Base-by-base conservation (phyloP, 257 asterid species). In the Cordia subcordata region DNA sequence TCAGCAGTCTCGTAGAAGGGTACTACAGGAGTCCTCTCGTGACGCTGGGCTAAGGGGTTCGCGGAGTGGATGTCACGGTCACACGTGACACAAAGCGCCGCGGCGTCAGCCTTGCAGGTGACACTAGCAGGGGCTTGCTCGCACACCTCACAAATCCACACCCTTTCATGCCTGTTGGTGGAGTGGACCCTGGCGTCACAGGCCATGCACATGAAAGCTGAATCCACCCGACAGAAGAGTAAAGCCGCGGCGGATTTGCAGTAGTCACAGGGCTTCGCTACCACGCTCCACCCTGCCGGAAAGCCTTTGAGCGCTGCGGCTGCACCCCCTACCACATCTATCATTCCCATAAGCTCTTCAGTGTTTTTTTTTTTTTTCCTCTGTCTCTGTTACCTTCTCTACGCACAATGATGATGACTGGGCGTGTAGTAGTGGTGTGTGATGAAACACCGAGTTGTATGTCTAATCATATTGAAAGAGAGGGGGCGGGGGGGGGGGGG, bases 61-160 rank as follows among this genome's bases (percentile, higher is more conserved):
- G 95, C 96, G 0, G 94, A 72, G 80, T 88, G 95, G 61, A 88
- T 85, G 58, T 88, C 95, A 27, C 69, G 73, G 79, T 88, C 96
- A 51, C 96, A 88, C 13, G 84, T 49, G 72, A 70, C 79, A 46
- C 96, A 86, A 12, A 88, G 83, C 0, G 88, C 74, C 19, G 96
- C 94, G 11, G 96, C 93, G 62, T 88, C 96, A 0, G 96, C 96
- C 66, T 75, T 76, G 72, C 96, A 85, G 32, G 85, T 79, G 63
- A 88, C 75, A 22, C 72, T 64, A 13, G 95, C 93, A 1, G 90
- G 95, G 0, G 86, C 88, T 21, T 82, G 96, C 73, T 88, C 95
- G 20, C 96, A 88, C 14, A 85, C 94, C 58, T 85, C 96, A 55
- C 96, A 88, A 70, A 86, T 61, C 95, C 95, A 88, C n/a, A 88